These are phyloP conservation scores for Entamoeba invadens DNA, from an alignment of 208 protist genomes.

Conservation along the genomic window DNA sequence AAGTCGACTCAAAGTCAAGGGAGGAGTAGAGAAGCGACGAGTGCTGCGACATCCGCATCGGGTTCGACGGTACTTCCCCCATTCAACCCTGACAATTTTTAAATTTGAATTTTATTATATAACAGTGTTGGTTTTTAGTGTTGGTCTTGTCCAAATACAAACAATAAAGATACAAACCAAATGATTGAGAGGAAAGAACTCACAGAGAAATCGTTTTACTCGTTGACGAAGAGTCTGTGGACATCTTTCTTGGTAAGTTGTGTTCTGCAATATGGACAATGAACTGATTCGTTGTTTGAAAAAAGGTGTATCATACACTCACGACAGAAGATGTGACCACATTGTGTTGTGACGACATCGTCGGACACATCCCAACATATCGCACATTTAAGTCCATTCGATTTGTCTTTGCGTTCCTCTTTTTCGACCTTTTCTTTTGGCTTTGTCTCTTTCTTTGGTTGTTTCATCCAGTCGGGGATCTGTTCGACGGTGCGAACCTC, in stretches of 20 bases:
- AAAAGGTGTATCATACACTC: neutral
- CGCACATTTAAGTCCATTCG: neutral
- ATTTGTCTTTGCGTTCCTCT: neutral
- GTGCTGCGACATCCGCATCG: neutral
- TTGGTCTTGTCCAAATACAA: no score
- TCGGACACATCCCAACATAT: neutral
- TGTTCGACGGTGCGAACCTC: neutral
- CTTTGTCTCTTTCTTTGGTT: neutral
- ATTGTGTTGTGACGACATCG: neutral
- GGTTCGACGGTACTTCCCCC: neutral
- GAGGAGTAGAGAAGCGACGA: no score
- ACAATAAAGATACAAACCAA: no score
- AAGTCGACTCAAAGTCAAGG: neutral
- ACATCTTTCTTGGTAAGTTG: neutral
- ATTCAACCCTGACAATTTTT: neutral
- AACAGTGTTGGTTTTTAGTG: no score
- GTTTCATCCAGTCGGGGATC: neutral
- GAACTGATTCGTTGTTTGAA: neutral
- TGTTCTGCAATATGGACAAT: neutral
- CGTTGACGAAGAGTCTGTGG: neutral
- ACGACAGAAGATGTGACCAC: neutral
- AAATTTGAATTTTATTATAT: no score
- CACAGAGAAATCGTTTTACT: neutral
- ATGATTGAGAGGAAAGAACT: no score
- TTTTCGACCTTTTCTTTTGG: neutral